These are phyloP conservation scores for Cylindrotheca closterium DNA, from an alignment of 108 stramenopile species.

Conservation along the genomic window DNA sequence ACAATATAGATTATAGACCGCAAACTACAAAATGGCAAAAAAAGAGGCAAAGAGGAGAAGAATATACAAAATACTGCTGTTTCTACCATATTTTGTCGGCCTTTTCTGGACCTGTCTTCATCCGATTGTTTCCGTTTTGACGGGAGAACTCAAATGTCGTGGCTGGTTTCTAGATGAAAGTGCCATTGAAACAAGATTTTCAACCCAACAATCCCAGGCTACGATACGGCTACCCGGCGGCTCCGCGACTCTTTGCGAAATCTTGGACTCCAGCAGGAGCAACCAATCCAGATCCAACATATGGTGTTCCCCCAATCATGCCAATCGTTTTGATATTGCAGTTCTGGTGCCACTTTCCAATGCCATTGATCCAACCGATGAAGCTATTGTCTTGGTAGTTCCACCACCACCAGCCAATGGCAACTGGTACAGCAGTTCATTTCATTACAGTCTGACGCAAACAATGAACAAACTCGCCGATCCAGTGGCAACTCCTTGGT, in stretches of 20 bases:
- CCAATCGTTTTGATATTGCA: slow-evolving; percentile 51
- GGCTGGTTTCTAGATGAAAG: slow-evolving; percentile 83
- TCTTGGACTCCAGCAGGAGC: not conserved
- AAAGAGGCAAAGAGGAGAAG: slow-evolving; percentile 1
- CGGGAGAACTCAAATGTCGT: slow-evolving; percentile 79
- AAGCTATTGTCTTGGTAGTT: slow-evolving; percentile 78
- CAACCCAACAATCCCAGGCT: not conserved
- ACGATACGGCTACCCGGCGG: not conserved
- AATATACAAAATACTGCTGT: slow-evolving; percentile 22
- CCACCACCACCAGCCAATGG: slow-evolving; percentile 6
- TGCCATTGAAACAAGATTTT: slow-evolving; percentile 56
- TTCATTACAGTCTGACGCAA: slow-evolving; percentile 50
- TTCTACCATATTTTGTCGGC: slow-evolving; percentile 69
- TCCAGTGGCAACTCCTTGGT: slow-evolving; percentile 57
- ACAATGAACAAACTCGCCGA: slow-evolving; percentile 51
- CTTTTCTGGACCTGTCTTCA: slow-evolving; percentile 66
- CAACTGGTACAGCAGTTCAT: slow-evolving; percentile 51
- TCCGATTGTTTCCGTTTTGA: slow-evolving; percentile 68
- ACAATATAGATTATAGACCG: too few relatives aligned
- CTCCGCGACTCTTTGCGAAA: slow-evolving; percentile 4
- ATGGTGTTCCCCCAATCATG: slow-evolving; percentile 22
- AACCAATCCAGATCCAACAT: too few relatives aligned
- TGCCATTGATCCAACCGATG: slow-evolving; percentile 48
- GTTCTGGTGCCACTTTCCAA: slow-evolving; percentile 39
- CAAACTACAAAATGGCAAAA: not conserved